phyloP scores from a whole-genome alignment of 108 stramenopile genomes.

The Chaetoceros muelleri region DNA sequence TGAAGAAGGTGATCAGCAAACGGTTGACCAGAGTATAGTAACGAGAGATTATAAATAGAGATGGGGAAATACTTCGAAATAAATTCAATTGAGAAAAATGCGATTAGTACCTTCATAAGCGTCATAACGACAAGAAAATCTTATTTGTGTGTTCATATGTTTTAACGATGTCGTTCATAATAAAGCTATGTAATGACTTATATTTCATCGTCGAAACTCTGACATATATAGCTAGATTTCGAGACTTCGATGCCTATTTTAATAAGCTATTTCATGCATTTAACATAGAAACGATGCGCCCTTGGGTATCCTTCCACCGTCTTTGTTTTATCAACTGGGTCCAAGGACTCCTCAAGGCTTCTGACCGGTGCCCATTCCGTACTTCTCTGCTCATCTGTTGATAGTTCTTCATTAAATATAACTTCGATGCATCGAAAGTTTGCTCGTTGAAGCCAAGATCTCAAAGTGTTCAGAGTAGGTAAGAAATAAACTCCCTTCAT shows the following conservation, averaged over 20 bases:
- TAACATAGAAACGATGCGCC: neutral
- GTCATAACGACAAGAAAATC: no score
- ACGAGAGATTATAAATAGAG: no score
- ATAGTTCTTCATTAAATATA: neutral
- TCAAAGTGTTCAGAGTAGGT: neutral
- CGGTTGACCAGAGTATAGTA: no score
- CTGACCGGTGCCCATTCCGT: neutral
- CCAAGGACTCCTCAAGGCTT: neutral
- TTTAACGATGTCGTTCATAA: no score
- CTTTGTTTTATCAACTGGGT: neutral
- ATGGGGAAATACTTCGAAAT: no score
- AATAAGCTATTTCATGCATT: neutral
- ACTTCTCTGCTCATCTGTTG: neutral
- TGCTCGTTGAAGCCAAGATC: neutral
- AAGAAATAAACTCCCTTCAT: neutral
- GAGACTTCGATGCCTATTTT: no score
- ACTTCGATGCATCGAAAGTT: neutral
- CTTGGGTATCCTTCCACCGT: neutral
- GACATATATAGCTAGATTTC: no score
- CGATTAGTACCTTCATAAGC: no score
- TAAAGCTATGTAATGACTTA: no score
- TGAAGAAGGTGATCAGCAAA: constrained; percentile 1
- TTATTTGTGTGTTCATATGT: no score
- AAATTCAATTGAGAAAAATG: no score
- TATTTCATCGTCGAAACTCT: no score